phyloP scores from a whole-genome alignment of 108 stramenopile genomes.

The Schizochytrium sp. region DNA sequence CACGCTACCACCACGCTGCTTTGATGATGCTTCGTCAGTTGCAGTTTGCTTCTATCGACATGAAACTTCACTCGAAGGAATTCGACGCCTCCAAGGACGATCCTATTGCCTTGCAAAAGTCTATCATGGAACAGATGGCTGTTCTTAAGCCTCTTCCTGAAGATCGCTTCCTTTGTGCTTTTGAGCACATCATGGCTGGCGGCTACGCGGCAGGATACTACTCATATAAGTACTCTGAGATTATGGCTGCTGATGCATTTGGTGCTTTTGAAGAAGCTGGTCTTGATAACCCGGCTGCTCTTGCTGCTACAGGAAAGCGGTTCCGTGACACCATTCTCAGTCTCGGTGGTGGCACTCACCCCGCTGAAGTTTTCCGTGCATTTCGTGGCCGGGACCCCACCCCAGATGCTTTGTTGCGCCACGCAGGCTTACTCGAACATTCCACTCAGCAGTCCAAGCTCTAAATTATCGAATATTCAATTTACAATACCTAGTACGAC shows the following conservation, averaged over 20 bases:
- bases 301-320: slow-evolving; percentile 81
- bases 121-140: slow-evolving; percentile 86
- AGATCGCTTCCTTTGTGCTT: slow-evolving; percentile 96
- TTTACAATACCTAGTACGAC: too few relatives aligned
- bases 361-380: slow-evolving; percentile 89
- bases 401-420: slow-evolving; percentile 89
- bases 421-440: neutral
- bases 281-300: slow-evolving; percentile 82
- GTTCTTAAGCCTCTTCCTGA: slow-evolving; percentile 86
- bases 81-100: slow-evolving; percentile 59
- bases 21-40: slow-evolving; percentile 94
- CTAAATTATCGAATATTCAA: neutral
- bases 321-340: slow-evolving; percentile 95
- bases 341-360: slow-evolving; percentile 88
- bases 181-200: slow-evolving; percentile 95
- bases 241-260: slow-evolving; percentile 97
- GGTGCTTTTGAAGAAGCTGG: slow-evolving; percentile 98
- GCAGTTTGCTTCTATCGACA: slow-evolving; percentile 92
- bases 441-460: neutral
- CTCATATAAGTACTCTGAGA: slow-evolving; percentile 96
- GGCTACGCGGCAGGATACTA: slow-evolving; percentile 97
- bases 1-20: slow-evolving; percentile 91
- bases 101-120: slow-evolving; percentile 86
- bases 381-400: slow-evolving; percentile 95
- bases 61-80: slow-evolving; percentile 85